phyloP scores from a whole-genome alignment of 495 filamentous ascomycete genomes.

The Amorphotheca resinae region DNA sequence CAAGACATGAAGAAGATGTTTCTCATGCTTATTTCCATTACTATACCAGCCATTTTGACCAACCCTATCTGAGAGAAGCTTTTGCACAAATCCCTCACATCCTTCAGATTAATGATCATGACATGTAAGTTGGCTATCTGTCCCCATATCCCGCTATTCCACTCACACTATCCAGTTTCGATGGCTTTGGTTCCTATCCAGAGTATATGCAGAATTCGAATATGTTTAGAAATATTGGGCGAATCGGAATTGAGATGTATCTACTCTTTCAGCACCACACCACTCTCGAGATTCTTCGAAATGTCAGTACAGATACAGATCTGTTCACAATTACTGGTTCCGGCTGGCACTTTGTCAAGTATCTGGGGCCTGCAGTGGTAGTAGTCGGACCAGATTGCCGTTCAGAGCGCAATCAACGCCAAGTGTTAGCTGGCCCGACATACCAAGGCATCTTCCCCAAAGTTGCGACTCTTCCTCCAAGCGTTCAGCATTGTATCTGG shows the following conservation, averaged over 20 bases:
- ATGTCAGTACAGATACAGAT: constrained; percentile 72
- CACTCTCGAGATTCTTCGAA: constrained; percentile 82
- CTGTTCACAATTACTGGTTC: constrained; percentile 94
- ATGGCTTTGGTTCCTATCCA: constrained; percentile 94
- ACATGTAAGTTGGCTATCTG: constrained; percentile 64
- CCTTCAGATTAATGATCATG: constrained; percentile 88
- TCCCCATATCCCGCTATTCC: background rate
- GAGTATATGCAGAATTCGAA: constrained; percentile 97
- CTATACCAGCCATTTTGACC: constrained; percentile 94
- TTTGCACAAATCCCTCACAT: constrained; percentile 97
- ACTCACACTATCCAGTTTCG: constrained; percentile 48
- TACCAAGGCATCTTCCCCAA: constrained; percentile 97
- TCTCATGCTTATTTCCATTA: constrained; percentile 97
- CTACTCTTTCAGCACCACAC: constrained; percentile 99
- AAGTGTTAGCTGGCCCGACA: constrained; percentile 90
- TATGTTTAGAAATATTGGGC: constrained; percentile 96
- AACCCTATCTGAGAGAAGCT: constrained; percentile 82
- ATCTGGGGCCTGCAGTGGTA: constrained; percentile 80
- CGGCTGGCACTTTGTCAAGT: constrained; percentile 98
- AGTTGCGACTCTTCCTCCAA: constrained; percentile 78
- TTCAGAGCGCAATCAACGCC: constrained; percentile 77
- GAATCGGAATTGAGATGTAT: constrained; percentile 97
- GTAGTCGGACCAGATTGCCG: constrained; percentile 84
- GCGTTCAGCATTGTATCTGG: constrained; percentile 91
- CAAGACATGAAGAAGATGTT: constrained; percentile 87